phyloP scores from a whole-genome alignment of 2,329 filamentous ascomycete species.

The Claviceps citrina region DNA sequence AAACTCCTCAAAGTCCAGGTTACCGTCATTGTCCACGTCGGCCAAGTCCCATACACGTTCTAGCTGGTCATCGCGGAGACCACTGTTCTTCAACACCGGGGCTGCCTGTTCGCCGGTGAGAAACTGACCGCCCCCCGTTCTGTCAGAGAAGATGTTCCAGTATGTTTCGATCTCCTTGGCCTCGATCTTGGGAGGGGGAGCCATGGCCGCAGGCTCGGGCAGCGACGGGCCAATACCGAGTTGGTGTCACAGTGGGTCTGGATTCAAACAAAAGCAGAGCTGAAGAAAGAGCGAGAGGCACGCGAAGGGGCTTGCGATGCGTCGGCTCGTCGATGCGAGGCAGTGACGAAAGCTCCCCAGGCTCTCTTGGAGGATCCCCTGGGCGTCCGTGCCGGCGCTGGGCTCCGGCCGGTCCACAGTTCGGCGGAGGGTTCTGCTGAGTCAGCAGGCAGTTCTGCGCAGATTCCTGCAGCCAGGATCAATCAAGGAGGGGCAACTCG shows the following conservation, averaged over 20 bases:
- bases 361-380: conserved; percentile 7
- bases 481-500: too few species aligned
- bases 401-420: too few species aligned
- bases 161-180: conserved; percentile 48
- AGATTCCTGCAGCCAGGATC: background rate
- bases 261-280: too few species aligned
- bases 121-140: conserved; percentile 44
- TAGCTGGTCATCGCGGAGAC: conserved; percentile 58
- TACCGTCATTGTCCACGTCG: conserved; percentile 93
- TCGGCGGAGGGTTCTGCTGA: too few species aligned
- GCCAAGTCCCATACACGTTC: conserved; percentile 94
- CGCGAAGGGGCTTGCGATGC: background rate
- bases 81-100: conserved; percentile 48
- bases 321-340: conserved; percentile 5
- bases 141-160: conserved; percentile 47
- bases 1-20: conserved; percentile 98
- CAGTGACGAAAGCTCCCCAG: conserved; percentile 18
- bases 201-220: conserved; percentile 24
- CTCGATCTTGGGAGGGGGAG: conserved; percentile 40
- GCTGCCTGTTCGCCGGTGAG: conserved; percentile 47
- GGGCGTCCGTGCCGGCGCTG: background rate
- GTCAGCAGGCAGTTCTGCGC: background rate
- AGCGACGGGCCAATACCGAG: too few species aligned
- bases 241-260: too few species aligned
- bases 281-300: background rate